Evolutionary conservation across 176 grass and related monocot species (phyloP), one percentile per base, ranked within the genome.

Genomic region (Rhynchospora pubera): DNA sequence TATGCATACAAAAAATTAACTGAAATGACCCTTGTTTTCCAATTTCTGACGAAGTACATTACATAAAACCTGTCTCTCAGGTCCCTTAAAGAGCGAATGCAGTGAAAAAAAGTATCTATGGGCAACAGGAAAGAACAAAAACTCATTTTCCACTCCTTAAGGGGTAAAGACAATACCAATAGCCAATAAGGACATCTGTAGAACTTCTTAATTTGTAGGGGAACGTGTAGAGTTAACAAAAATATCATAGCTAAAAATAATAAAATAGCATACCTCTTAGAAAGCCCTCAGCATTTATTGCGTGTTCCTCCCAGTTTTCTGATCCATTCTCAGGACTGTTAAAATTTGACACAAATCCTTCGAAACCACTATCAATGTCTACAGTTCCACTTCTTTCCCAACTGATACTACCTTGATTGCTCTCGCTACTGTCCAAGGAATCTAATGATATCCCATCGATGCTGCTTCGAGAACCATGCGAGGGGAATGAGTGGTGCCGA

Each of bases 301-400:
- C n/a, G n/a, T n/a, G n/a, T n/a, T n/a, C n/a, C n/a, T n/a, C n/a
- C n/a, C n/a, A n/a, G n/a, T n/a, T n/a, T n/a, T n/a, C n/a, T n/a
- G n/a, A n/a, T n/a, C n/a, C n/a, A n/a, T 76, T 52, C 78, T 92
- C 72, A 9, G 91, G 87, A 70, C 91, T 97, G 77, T 88, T 97
- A 53, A 93, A 84, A 83, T 91, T 89, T 0, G 93, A 97, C 43
- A 86, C n/a, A 21, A 65, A 77, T 42, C 87, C 85, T 55, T 97
- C 91, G 50, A 87, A 91, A 14, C 83, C 84, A 71, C 86, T 91
- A 79, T 93, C 86, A 53, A 88, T 65, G 7, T 24, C 76, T 39
- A 68, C 83, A 83, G 65, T 48, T 7, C 88, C 91, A 39, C 58
- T 86, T 69, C 91, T 84, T 47, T 87, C 93, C 93, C 91, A 97